Base-by-base conservation (phyloP, 2,329 filamentous ascomycete genomes). In the Fusarium paranaense region DNA sequence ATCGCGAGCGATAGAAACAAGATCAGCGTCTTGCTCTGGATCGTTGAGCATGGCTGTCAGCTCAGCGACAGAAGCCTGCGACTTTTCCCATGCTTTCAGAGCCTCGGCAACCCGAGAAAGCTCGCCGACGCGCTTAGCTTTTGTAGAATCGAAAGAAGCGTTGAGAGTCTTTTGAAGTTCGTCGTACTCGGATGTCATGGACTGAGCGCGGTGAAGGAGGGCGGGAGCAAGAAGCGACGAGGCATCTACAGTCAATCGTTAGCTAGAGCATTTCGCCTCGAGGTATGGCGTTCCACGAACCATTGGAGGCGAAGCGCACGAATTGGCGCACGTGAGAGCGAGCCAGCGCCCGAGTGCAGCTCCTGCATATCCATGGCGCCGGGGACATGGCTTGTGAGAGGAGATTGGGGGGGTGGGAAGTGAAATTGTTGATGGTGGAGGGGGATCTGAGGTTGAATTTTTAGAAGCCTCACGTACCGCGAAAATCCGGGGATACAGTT, bases 1-100 rank as follows among this genome's bases (percentile, higher is more conserved):
- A 73, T 97, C 95, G n/a, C 88, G 85, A 13, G 97, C 91, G 62
- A 99, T 88, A 10, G 91, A 87, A 13, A 92, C 90, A 62, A 99
- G 89, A 83, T 98, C 97, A 58, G 84, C 82, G 72, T 93, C 90
- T 30, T 86, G 85, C 50, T 86, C 86, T 16, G 80, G 72, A 45
- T 83, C 81, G 11, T 83, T 76, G 14, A 89, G 81, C 73, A 92
- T 85, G 33, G 81, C 79, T 6, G 82, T 81, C 16, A 92, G 87
- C 82, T 92, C 90, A 4, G 79, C 76, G 64, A 90, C 84, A 25
- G 89, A 87, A 2, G 85, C 83, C 40, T 87, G 86, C 0, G 89
- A 87, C 16, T 82, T 80, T 47, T 93, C 87, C 86, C 89, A 92
- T 72, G 89, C 87, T 66, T 84, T 86, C 69, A 93, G 82, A 16